These are phyloP conservation scores for Syzygium jambos DNA, from an alignment of 345 rosid genomes.

Conservation along the genomic window DNA sequence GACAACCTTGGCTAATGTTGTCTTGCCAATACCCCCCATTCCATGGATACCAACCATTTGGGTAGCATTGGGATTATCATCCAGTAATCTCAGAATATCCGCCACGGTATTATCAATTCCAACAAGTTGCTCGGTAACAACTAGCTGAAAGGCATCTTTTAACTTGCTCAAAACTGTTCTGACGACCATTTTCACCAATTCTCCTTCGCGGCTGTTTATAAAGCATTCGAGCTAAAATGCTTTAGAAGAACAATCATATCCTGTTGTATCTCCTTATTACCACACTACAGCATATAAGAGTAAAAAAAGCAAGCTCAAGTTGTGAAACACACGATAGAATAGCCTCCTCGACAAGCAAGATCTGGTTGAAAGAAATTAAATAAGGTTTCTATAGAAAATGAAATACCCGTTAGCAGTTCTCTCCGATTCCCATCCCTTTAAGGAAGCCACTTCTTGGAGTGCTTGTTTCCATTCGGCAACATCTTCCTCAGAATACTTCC, in stretches of 20 bases:
- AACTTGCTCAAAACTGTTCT: background rate
- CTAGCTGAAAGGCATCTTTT: background rate
- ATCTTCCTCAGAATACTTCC: background rate
- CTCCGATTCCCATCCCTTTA: background rate
- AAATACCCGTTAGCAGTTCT: background rate
- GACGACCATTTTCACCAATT: background rate
- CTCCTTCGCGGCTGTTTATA: background rate
- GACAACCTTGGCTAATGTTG: background rate
- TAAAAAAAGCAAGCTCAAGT: background rate
- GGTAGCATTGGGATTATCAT: background rate
- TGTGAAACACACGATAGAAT: background rate
- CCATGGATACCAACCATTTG: background rate
- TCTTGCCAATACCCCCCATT: background rate
- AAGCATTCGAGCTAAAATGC: background rate
- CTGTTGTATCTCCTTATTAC: background rate
- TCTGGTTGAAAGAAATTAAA: background rate
- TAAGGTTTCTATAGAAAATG: background rate
- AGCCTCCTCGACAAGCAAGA: background rate
- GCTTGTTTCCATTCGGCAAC: background rate
- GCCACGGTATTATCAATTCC: background rate
- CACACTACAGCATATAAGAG: background rate
- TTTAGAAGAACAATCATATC: background rate
- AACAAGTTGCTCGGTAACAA: background rate
- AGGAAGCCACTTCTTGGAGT: fast-evolving
- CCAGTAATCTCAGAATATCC: background rate